Percentiles rank a stretch among this genome's conserved stretches.
These are phyloP conservation scores for Trametes elegans DNA, from an alignment of 768 basidiomycete genomes.

Conservation along the genomic window DNA sequence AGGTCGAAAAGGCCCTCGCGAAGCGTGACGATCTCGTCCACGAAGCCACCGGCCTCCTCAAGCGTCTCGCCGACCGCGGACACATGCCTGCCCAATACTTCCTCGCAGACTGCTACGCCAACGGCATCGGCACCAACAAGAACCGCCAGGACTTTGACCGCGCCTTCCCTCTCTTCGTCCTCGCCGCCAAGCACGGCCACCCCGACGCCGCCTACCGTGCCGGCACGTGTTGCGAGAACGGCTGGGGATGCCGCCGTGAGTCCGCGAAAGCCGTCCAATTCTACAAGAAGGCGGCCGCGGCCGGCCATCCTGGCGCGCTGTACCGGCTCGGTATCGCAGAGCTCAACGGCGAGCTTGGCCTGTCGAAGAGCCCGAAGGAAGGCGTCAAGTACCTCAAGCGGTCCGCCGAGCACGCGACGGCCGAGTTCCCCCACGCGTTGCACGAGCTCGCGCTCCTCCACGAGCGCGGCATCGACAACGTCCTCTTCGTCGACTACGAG, in stretches of 20 bases:
- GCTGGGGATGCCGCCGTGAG: conserved; percentile 96
- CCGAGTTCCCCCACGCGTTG: conserved; percentile 94
- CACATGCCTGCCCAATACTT: conserved; percentile 96
- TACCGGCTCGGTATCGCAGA: conserved; percentile 96
- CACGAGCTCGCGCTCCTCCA: conserved; percentile 93
- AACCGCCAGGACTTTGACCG: conserved; percentile 94
- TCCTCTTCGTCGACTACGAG: conserved; percentile 94
- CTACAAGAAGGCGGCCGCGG: conserved; percentile 90
- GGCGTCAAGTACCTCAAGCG: conserved; percentile 99
- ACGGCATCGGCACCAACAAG: conserved; percentile 93
- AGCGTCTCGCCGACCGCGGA: conserved; percentile 89
- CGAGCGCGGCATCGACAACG: conserved; percentile 97
- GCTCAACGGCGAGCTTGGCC: conserved; percentile 90
- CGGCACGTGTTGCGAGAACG: conserved; percentile 97
- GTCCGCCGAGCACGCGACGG: conserved; percentile 90
- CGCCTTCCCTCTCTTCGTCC: conserved; percentile 93
- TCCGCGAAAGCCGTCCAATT: conserved; percentile 88
- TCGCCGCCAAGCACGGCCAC: conserved; percentile 96
- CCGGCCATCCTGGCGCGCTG: conserved; percentile 91
- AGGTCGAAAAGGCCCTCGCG: conserved; percentile 76
- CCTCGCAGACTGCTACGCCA: conserved; percentile 96
- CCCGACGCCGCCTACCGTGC: conserved; percentile 94
- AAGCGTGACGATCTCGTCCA: conserved; percentile 86
- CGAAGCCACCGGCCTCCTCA: conserved; percentile 85
- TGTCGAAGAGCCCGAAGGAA: conserved; percentile 86